Conservation (phyloP, 257 asterid genomes). For the Apocynum venetum region DNA sequence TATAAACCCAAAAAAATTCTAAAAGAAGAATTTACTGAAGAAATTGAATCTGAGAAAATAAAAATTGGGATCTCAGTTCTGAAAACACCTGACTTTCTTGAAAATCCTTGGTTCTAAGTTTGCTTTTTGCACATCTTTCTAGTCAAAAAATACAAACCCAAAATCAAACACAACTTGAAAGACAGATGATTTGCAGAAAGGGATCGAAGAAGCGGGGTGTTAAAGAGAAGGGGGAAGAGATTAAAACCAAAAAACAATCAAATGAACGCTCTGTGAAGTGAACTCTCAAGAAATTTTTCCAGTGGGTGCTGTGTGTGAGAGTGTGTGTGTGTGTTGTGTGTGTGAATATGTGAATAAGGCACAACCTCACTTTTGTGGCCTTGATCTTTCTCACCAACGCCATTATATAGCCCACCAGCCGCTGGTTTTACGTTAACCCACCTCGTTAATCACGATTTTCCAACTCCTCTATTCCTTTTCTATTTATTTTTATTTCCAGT, state of each 20-base stretch:
- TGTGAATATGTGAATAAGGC: constrained; percentile 39
- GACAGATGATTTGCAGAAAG: constrained; percentile 79
- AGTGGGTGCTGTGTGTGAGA: constrained; percentile 18
- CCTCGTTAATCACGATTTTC: constrained; percentile 22
- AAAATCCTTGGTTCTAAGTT: constrained; percentile 42
- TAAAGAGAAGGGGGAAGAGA: constrained; percentile 37
- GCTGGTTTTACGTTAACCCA: constrained; percentile 23
- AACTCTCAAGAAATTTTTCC: neutral
- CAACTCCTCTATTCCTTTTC: neutral
- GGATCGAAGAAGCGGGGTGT: constrained; percentile 75
- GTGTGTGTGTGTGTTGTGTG: constrained; percentile 71
- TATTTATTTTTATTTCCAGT: neutral
- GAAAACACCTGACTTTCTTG: constrained; percentile 66
- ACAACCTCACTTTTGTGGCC: constrained; percentile 44
- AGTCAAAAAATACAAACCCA: constrained; percentile 38
- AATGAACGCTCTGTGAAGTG: constrained; percentile 1
- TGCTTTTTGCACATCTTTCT: constrained; percentile 30
- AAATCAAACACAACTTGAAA: constrained; percentile 28
- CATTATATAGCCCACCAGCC: constrained; percentile 35
- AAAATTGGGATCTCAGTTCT: constrained; percentile 52
- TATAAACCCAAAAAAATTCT: neutral
- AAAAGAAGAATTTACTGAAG: neutral
- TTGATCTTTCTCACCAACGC: constrained; percentile 6
- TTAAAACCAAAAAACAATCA: neutral
- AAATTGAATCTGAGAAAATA: neutral